Evolutionary conservation across 192 early-diverging fungal genomes (phyloP).

Genomic region (Neocallimastix lanati): DNA sequence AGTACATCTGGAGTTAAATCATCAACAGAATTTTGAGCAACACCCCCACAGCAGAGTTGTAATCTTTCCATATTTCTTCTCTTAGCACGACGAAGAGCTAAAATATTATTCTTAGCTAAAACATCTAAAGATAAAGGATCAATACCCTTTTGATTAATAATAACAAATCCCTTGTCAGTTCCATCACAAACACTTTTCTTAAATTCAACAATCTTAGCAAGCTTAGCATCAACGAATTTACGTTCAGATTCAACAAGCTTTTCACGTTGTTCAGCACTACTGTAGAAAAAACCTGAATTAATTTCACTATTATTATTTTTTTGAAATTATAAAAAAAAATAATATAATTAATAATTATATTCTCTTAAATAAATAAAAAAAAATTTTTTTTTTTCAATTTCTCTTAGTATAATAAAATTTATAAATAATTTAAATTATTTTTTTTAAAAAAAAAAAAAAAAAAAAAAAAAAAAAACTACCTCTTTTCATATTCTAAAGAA

Average conservation of each 20-base stretch:
- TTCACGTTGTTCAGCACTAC: slow-evolving; percentile 91
- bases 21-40: slow-evolving; percentile 95
- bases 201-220: slow-evolving; percentile 88
- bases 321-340: too few species aligned
- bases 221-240: slow-evolving; percentile 80
- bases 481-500: slow-evolving; percentile 97
- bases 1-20: slow-evolving; percentile 69
- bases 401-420: too few species aligned
- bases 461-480: slow-evolving; percentile 26
- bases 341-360: too few species aligned
- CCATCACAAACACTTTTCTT: slow-evolving; percentile 83
- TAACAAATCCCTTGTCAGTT: slow-evolving; percentile 76
- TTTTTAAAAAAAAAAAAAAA: too few species aligned
- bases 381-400: too few species aligned
- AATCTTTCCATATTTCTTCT: slow-evolving; percentile 98
- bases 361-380: too few species aligned
- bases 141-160: slow-evolving; percentile 99
- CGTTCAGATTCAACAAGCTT: slow-evolving; percentile 96
- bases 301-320: slow-evolving; percentile 45
- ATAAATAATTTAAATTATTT: too few species aligned
- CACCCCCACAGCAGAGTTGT: slow-evolving; percentile 84
- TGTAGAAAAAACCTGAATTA: slow-evolving; percentile 99
- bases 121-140: slow-evolving; percentile 94
- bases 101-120: slow-evolving; percentile 83
- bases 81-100: slow-evolving; percentile 91